These are phyloP conservation scores for Avena atlantica DNA, from an alignment of 176 grass and related monocot species.

Conservation along the genomic window DNA sequence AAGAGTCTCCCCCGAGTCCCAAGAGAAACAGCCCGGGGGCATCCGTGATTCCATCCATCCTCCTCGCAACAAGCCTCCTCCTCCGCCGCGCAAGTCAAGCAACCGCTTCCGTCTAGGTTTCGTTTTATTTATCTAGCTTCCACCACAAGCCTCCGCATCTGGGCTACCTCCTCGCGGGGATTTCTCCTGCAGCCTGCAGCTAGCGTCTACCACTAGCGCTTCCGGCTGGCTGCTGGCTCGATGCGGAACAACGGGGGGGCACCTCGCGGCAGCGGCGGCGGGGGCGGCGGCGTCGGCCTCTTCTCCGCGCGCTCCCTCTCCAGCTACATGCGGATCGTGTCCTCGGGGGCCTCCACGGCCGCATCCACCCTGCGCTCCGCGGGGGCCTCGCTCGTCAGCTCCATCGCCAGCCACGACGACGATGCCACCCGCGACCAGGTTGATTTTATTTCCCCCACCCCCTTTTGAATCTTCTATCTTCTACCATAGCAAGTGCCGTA, in stretches of 20 bases:
- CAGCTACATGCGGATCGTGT: constrained; percentile 87
- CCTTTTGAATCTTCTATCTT: neutral
- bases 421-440: constrained; percentile 76
- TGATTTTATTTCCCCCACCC: neutral
- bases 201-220: too few species aligned
- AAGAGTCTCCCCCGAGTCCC: constrained; percentile 57
- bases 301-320: constrained; percentile 58
- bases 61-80: neutral
- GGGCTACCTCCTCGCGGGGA: neutral
- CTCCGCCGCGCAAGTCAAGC: neutral
- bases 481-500: too few species aligned
- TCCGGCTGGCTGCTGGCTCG: too few species aligned
- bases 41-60: constrained; percentile 17
- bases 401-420: constrained; percentile 71
- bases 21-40: constrained; percentile 67
- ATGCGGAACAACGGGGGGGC: too few species aligned
- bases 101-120: constrained; percentile 32
- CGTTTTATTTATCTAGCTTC: constrained; percentile 3
- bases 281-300: too few species aligned
- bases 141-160: constrained; percentile 45
- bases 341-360: constrained; percentile 85
- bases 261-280: too few species aligned
- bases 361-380: constrained; percentile 76
- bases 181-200: too few species aligned
- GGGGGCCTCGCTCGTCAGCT: constrained; percentile 67